Conservation (phyloP, 75 land plant species). For the Cryptomeria japonica region DNA sequence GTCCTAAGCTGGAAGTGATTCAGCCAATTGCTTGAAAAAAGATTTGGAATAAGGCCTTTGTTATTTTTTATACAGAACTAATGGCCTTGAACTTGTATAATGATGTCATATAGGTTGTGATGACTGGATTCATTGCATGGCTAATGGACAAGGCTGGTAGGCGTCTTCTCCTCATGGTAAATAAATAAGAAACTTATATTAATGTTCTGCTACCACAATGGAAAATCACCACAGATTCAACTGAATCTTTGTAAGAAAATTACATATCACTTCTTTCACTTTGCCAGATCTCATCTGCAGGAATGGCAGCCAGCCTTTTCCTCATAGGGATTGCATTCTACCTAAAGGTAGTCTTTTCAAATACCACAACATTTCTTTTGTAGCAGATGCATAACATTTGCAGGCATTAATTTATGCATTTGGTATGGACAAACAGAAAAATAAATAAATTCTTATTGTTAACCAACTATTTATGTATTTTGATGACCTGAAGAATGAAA, state of each 20-base stretch:
- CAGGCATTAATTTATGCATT: constrained; percentile 25
- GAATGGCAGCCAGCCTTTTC: constrained; percentile 67
- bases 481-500: no score
- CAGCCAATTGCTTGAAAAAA: not conserved
- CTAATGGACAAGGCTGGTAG: constrained; percentile 80
- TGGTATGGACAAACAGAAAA: no score
- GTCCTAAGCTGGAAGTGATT: not conserved
- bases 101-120: constrained; percentile 49
- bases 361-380: no score
- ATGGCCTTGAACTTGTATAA: not conserved
- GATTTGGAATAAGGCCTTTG: not conserved
- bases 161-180: constrained; percentile 70
- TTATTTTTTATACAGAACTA: not conserved
- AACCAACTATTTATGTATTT: not conserved
- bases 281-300: constrained; percentile 67
- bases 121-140: constrained; percentile 66
- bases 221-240: constrained; percentile 17
- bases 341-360: constrained; percentile 50
- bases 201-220: constrained; percentile 13
- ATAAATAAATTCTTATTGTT: not conserved
- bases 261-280: not conserved
- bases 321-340: constrained; percentile 76
- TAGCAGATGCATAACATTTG: no score
- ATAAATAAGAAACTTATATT: constrained; percentile 5
- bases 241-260: not conserved